These are phyloP conservation scores for Cladosporium sphaerospermum DNA, from an alignment of 2,329 filamentous ascomycete genomes.

Conservation along the genomic window DNA sequence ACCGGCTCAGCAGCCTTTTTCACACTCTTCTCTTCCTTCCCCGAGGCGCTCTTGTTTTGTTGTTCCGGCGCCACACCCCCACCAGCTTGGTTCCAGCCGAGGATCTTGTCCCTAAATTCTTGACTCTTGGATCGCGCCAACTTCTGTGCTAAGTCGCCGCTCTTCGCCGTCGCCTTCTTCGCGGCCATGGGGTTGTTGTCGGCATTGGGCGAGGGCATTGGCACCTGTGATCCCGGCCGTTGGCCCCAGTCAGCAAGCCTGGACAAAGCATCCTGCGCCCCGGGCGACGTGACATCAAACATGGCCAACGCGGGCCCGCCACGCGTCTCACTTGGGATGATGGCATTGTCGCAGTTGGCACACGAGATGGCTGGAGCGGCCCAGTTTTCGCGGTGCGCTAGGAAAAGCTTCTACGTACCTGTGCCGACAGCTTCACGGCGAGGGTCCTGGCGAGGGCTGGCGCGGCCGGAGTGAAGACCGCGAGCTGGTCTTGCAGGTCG, in stretches of 20 bases:
- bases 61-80: constrained; percentile 24
- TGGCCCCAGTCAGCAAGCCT: constrained; percentile 24
- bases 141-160: constrained; percentile 23
- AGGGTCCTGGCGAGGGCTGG: not conserved
- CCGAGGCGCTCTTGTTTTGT: constrained; percentile 20
- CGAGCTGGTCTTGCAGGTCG: not conserved
- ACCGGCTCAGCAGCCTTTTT: not conserved
- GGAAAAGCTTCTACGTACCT: constrained; percentile 10
- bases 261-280: constrained; percentile 20
- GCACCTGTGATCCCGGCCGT: constrained; percentile 17
- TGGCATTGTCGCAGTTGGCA: constrained; percentile 9
- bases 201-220: constrained; percentile 25
- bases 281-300: constrained; percentile 20
- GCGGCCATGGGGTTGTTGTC: constrained; percentile 13
- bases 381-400: constrained; percentile 7
- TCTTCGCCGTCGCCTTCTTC: constrained; percentile 27
- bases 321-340: constrained; percentile 8
- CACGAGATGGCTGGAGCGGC: constrained; percentile 4
- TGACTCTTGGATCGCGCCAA: constrained; percentile 27
- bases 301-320: constrained; percentile 14
- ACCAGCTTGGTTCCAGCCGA: constrained; percentile 27
- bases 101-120: constrained; percentile 29
- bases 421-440: constrained; percentile 2
- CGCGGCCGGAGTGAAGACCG: not conserved
- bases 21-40: not conserved